Conservation (phyloP, 257 asterid species). For the Forsythia suspensa region DNA sequence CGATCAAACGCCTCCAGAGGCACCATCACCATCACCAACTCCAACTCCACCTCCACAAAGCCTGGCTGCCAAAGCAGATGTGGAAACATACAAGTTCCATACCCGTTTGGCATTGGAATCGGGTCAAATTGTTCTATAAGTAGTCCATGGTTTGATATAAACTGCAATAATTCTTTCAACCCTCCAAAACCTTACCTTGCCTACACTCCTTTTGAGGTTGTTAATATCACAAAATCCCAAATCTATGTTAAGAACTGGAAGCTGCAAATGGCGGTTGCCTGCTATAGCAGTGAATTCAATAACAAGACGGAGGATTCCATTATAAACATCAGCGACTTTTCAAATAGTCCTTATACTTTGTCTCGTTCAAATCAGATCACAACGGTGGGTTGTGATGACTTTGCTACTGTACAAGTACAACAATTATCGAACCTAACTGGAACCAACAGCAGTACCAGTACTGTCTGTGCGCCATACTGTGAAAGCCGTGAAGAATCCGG, state of each 20-base stretch:
- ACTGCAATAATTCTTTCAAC: background rate
- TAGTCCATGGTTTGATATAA: background rate
- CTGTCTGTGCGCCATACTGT: conserved; percentile 16
- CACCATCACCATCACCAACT: too few species aligned
- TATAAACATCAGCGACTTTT: background rate
- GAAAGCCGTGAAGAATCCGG: background rate
- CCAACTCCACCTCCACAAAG: background rate
- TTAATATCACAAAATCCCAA: background rate
- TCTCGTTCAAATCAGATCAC: conserved; percentile 22
- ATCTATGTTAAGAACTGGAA: conserved; percentile 1
- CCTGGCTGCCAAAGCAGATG: conserved; percentile 2
- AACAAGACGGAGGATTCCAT: background rate
- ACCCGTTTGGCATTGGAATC: conserved; percentile 11
- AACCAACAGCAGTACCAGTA: background rate
- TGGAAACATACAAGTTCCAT: background rate
- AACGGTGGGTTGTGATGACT: conserved; percentile 28
- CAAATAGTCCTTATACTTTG: background rate
- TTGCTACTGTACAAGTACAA: conserved; percentile 1
- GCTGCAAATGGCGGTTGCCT: background rate
- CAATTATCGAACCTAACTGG: background rate
- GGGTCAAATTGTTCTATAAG: background rate
- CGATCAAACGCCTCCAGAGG: background rate
- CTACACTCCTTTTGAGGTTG: background rate
- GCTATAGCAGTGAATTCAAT: background rate
- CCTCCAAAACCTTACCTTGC: conserved; percentile 7